phyloP scores from a whole-genome alignment of 1,139 yeast species.

The Suhomyces bokatorum region DNA sequence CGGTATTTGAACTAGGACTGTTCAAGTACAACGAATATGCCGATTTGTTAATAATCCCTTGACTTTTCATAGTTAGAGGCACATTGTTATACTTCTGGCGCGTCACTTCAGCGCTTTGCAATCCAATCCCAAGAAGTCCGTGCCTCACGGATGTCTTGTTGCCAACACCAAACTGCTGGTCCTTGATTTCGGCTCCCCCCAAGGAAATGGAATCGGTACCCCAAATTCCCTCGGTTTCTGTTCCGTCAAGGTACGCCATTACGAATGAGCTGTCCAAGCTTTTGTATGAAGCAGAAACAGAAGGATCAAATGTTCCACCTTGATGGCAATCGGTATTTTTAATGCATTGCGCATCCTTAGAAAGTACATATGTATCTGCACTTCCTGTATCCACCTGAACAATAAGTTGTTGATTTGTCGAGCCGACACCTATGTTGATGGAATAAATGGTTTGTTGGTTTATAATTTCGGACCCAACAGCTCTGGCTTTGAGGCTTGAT shows the following conservation, averaged over 20 bases:
- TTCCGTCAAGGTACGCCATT: slow-evolving; percentile 19
- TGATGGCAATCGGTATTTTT: slow-evolving; percentile 15
- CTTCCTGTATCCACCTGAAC: slow-evolving; percentile 23
- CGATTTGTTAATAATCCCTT: slow-evolving; percentile 19
- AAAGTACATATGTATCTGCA: slow-evolving; percentile 24
- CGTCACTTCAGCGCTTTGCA: not conserved
- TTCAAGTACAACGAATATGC: slow-evolving; percentile 26
- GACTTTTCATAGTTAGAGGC: slow-evolving; percentile 23
- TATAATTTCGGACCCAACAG: too few relatives aligned
- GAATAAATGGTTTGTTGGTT: not conserved
- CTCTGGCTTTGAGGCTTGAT: too few relatives aligned
- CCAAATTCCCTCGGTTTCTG: slow-evolving; percentile 18
- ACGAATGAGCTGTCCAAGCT: slow-evolving; percentile 10
- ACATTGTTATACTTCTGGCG: slow-evolving; percentile 12
- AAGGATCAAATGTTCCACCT: slow-evolving; percentile 13
- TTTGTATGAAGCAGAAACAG: slow-evolving; percentile 10
- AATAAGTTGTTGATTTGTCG: slow-evolving; percentile 11
- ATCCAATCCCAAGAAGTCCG: slow-evolving; percentile 43
- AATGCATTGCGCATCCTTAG: slow-evolving; percentile 25
- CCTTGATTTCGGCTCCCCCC: slow-evolving; percentile 14
- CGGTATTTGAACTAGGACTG: slow-evolving; percentile 11
- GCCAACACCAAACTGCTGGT: slow-evolving; percentile 22
- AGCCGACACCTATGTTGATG: slow-evolving; percentile 5
- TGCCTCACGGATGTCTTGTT: slow-evolving; percentile 14
- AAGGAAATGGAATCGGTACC: slow-evolving; percentile 19